A percentile compares a stretch with the other conserved stretches of the same genome.
Evolutionary conservation across 177 flowering plant species (phyloP).

Genomic region (Tripterygium wilfordii): DNA sequence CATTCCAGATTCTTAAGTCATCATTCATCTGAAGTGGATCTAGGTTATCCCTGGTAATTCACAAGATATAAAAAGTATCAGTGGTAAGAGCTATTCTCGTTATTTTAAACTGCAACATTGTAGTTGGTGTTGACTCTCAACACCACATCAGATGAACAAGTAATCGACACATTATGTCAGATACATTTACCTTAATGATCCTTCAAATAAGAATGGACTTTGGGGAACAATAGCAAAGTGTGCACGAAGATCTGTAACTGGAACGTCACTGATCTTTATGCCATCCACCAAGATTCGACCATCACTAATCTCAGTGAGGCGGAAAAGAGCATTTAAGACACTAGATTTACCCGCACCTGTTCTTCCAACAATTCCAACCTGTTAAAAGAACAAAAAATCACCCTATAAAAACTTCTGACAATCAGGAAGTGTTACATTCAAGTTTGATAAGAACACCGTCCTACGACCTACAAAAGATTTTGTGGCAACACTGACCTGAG

Average conservation of each 20-base stretch:
- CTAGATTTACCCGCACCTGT: constrained; percentile 99
- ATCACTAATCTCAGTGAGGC: constrained; percentile 63
- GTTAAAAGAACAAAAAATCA: constrained; percentile 7
- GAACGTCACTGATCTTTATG: constrained; percentile 42
- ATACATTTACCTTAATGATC: constrained; percentile 91
- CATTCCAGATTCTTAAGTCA: constrained; percentile 67
- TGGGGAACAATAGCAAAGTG: constrained; percentile 88
- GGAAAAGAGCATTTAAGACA: constrained; percentile 78
- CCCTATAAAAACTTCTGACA: neutral
- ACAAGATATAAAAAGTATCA: neutral
- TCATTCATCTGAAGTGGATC: constrained; percentile 51
- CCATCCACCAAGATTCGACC: constrained; percentile 76
- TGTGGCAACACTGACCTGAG: constrained; percentile 72
- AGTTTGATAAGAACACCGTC: neutral
- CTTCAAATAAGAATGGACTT: constrained; percentile 90
- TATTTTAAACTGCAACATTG: neutral
- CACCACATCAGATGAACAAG: too few relatives aligned
- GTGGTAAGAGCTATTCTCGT: too few relatives aligned
- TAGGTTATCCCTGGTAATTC: constrained; percentile 65
- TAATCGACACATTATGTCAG: too few relatives aligned
- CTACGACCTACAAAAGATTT: too few relatives aligned
- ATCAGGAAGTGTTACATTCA: neutral
- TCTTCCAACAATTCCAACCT: constrained; percentile 98
- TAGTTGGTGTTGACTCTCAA: too few relatives aligned
- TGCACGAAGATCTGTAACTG: constrained; percentile 75